phyloP scores from a whole-genome alignment of 352 stramenopile species.

The Saprolegnia diclina region DNA sequence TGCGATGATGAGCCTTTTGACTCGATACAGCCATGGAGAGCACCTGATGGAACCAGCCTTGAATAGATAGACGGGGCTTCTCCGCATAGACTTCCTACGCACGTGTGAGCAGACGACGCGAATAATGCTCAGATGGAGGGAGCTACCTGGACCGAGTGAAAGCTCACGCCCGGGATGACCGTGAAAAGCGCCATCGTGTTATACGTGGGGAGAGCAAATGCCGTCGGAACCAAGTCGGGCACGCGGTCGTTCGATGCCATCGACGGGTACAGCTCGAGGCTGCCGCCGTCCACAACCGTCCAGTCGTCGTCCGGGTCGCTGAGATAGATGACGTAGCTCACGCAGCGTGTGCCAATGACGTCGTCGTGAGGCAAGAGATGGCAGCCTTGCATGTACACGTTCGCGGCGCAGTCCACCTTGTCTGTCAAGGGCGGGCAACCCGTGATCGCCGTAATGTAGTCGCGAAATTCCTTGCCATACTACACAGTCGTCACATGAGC shows the following conservation, averaged over 20 bases:
- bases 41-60: constrained; percentile 58
- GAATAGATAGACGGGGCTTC: constrained; percentile 77
- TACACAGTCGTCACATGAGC: background rate
- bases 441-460: constrained; percentile 66
- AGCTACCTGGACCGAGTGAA: constrained; percentile 75
- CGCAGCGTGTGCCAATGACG: constrained; percentile 85
- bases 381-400: constrained; percentile 85
- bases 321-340: constrained; percentile 92
- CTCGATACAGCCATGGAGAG: background rate
- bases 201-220: constrained; percentile 56
- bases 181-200: constrained; percentile 89
- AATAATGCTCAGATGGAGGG: background rate
- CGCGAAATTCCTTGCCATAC: constrained; percentile 80
- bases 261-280: constrained; percentile 81
- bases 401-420: constrained; percentile 85
- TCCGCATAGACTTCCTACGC: constrained; percentile 76
- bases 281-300: constrained; percentile 73
- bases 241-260: constrained; percentile 31
- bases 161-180: constrained; percentile 79
- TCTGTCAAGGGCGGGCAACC: constrained; percentile 44
- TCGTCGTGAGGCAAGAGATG: constrained; percentile 92
- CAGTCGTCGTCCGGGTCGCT: constrained; percentile 74
- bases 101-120: background rate
- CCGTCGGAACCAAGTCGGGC: constrained; percentile 33
- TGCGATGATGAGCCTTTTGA: background rate